These are phyloP conservation scores for Dysphania ambrosioides DNA, from an alignment of 148 eudicot species.

Conservation along the genomic window DNA sequence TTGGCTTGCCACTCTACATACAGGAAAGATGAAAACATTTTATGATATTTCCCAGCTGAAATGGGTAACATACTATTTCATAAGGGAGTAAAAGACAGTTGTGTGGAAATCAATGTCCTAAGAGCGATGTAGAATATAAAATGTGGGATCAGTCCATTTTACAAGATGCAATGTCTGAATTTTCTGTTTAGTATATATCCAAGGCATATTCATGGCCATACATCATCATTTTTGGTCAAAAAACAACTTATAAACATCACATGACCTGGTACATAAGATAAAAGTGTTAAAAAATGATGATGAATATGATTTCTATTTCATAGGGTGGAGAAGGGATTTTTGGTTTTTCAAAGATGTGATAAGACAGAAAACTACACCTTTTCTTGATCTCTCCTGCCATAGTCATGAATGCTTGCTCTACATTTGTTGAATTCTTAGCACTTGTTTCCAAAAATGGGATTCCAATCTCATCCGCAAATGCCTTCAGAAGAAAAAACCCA, in stretches of 20 bases:
- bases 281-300: background rate
- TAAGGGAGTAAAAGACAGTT: background rate
- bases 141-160: background rate
- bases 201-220: background rate
- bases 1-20: conserved; percentile 63
- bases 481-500: conserved; percentile 25
- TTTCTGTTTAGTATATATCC: background rate
- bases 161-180: background rate
- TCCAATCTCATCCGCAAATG: conserved; percentile 50
- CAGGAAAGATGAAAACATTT: background rate
- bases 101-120: background rate
- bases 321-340: no score
- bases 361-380: conserved; percentile 24
- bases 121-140: background rate
- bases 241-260: background rate
- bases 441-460: conserved; percentile 51
- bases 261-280: background rate
- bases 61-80: background rate
- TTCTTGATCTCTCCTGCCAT: conserved; percentile 50
- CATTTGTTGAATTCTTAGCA: conserved; percentile 48
- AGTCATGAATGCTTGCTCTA: conserved; percentile 46
- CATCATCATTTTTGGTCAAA: background rate
- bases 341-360: background rate
- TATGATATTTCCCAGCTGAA: background rate
- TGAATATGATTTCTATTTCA: background rate